Evolutionary conservation across 2,329 filamentous ascomycete genomes (phyloP).

Genomic region (Paecilomyces sp.): DNA sequence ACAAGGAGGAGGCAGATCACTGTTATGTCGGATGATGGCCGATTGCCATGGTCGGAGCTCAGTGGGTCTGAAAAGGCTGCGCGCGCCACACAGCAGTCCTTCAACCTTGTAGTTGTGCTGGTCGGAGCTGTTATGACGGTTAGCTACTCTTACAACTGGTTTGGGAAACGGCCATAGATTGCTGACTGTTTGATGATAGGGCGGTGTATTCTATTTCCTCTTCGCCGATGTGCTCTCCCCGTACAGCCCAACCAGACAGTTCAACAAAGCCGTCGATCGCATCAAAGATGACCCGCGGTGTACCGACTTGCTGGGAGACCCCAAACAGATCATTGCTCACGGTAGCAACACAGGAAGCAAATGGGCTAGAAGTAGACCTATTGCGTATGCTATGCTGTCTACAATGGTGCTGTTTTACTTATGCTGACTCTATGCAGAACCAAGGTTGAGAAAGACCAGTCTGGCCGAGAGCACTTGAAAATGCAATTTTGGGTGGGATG

Average conservation of each 20-base stretch:
- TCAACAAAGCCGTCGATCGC: slow-evolving; percentile 76
- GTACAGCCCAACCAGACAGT: slow-evolving; percentile 78
- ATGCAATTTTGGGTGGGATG: slow-evolving; percentile 86
- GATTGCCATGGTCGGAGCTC: slow-evolving; percentile 72
- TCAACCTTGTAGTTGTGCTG: slow-evolving; percentile 75
- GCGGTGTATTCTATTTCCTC: slow-evolving; percentile 69
- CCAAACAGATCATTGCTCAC: slow-evolving; percentile 68
- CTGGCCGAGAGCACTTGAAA: slow-evolving; percentile 70
- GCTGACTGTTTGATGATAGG: slow-evolving; percentile 38
- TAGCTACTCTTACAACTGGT: slow-evolving; percentile 18
- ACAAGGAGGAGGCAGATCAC: slow-evolving; percentile 65
- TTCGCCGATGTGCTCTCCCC: slow-evolving; percentile 78
- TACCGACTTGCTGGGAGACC: slow-evolving; percentile 65
- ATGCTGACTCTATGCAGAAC: slow-evolving; percentile 45
- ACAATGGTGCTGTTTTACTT: not conserved
- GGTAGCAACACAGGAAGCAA: slow-evolving; percentile 76
- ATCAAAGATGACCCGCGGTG: slow-evolving; percentile 68
- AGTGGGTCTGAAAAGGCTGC: slow-evolving; percentile 70
- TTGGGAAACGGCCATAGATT: not conserved
- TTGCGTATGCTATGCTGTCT: slow-evolving; percentile 35
- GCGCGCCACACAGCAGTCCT: slow-evolving; percentile 79
- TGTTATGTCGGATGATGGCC: slow-evolving; percentile 77
- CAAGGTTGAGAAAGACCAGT: slow-evolving; percentile 59
- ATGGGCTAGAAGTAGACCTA: slow-evolving; percentile 61
- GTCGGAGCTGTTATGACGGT: slow-evolving; percentile 71